Evolutionary conservation across 208 protist genomes (phyloP).

Genomic region (Trypanosoma lewisi): DNA sequence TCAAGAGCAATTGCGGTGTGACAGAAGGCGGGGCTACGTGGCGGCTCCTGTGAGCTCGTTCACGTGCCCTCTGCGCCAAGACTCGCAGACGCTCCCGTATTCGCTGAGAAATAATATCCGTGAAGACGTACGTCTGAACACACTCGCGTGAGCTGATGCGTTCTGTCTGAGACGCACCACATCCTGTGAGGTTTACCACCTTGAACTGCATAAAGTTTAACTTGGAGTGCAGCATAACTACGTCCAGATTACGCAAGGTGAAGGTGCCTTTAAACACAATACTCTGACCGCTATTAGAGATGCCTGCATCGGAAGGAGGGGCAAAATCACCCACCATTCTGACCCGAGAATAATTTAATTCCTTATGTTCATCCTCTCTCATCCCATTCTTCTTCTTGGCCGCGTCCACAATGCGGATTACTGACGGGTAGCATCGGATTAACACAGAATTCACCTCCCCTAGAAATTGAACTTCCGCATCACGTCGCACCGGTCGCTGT

Average conservation of each 20-base stretch:
- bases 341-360: neutral
- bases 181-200: slow-evolving; percentile 58
- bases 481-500: slow-evolving; percentile 2
- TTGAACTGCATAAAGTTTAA: slow-evolving; percentile 68
- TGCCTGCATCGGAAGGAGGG: neutral
- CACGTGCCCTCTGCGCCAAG: slow-evolving; percentile 52
- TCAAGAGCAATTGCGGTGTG: slow-evolving; percentile 66
- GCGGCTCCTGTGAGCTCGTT: slow-evolving; percentile 47
- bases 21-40: slow-evolving; percentile 61
- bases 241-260: slow-evolving; percentile 60
- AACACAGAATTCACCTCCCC: slow-evolving; percentile 51
- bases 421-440: slow-evolving; percentile 36
- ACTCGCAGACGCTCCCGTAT: slow-evolving; percentile 43
- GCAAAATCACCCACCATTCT: neutral
- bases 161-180: slow-evolving; percentile 54
- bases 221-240: slow-evolving; percentile 52
- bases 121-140: slow-evolving; percentile 74
- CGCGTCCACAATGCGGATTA: slow-evolving; percentile 12
- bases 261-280: slow-evolving; percentile 64
- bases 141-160: slow-evolving; percentile 77
- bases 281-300: neutral
- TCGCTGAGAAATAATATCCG: slow-evolving; percentile 59
- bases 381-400: neutral
- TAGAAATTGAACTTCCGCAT: slow-evolving; percentile 51
- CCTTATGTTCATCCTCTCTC: neutral